Evolutionary conservation across 1,284 basidiomycete genomes (phyloP).

Genomic region (Sparassis latifolia): DNA sequence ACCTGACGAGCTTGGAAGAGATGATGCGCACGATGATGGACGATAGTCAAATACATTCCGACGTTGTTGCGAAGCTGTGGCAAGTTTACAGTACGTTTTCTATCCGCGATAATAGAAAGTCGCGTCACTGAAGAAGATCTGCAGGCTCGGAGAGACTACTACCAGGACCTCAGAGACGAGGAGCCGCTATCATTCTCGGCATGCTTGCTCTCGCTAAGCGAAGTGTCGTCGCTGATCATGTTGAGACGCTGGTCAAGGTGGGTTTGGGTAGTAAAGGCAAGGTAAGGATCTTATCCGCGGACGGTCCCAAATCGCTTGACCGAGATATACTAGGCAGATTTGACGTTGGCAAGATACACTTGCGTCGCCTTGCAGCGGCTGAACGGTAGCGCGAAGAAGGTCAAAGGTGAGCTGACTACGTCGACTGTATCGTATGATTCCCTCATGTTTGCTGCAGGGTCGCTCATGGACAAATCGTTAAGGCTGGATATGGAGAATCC

Average conservation of each 20-base stretch:
- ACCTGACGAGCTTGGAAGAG: slow-evolving; percentile 94
- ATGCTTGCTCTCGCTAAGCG: slow-evolving; percentile 90
- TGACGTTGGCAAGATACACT: slow-evolving; percentile 88
- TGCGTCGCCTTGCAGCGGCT: slow-evolving; percentile 90
- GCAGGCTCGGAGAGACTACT: slow-evolving; percentile 69
- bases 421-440: neutral
- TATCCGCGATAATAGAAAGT: neutral
- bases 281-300: slow-evolving; percentile 31
- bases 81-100: slow-evolving; percentile 79
- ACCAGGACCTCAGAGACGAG: slow-evolving; percentile 80
- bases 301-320: neutral
- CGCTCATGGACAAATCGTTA: slow-evolving; percentile 81
- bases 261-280: slow-evolving; percentile 86
- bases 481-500: slow-evolving; percentile 85
- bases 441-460: slow-evolving; percentile 43
- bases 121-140: neutral
- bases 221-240: slow-evolving; percentile 81
- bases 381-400: slow-evolving; percentile 93
- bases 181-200: slow-evolving; percentile 90
- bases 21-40: slow-evolving; percentile 96
- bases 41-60: slow-evolving; percentile 72
- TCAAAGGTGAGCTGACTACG: slow-evolving; percentile 64
- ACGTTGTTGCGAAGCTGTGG: slow-evolving; percentile 91
- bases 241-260: slow-evolving; percentile 82
- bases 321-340: slow-evolving; percentile 54